Base-by-base conservation (phyloP, 2,329 filamentous ascomycete genomes). In the Lecanosticta acicola region DNA sequence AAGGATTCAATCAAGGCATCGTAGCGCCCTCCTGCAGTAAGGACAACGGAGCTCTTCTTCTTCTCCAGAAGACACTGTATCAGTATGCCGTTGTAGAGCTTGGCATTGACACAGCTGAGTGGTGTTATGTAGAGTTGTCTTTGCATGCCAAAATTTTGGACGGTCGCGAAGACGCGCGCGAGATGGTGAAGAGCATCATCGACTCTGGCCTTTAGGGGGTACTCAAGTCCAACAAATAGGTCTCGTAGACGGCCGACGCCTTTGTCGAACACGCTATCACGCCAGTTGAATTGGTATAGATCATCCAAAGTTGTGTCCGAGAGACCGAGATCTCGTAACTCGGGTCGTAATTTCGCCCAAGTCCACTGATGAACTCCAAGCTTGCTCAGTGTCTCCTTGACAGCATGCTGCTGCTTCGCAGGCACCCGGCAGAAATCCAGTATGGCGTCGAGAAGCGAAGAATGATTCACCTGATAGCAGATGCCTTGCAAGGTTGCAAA, bases 1-100 rank as follows among this genome's bases (percentile, higher is more conserved):
- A 94, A 86, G 50, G 94, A 86, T 62, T 83, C 82, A 54, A 98
- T 91, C 16, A 98, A 71, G 39, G 81, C 81, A 64, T 98, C 94
- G 63, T 98, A 98, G 39, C 93, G 81, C 2, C 93, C 93, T 41
- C 94, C 93, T 24, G 90, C 93, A 4, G 91, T 93, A 60, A 97
- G 88, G 0, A 97, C 87, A 4, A 32, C 19, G 5, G 44, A 72
- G 49, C 79, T 83, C 50, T 84, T 79, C 63, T 88, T 94, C 51
- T 79, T 83, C 63, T 97, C 91, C 53, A 90, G 88, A 2, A 96
- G 71, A 59, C 89, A 96, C 50, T 94, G 87, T 63, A 98, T 97
- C 35, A 97, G 73, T 20, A 97, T 74, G 5, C 90, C 90, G 14
- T 79, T 74, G 66, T 93, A 98, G 63, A 97, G 96, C 46, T 84